Evolutionary conservation across 2,329 filamentous ascomycete species (phyloP), one percentile per base, ranked within the genome.

Genomic region (Hypoxylon sp.): DNA sequence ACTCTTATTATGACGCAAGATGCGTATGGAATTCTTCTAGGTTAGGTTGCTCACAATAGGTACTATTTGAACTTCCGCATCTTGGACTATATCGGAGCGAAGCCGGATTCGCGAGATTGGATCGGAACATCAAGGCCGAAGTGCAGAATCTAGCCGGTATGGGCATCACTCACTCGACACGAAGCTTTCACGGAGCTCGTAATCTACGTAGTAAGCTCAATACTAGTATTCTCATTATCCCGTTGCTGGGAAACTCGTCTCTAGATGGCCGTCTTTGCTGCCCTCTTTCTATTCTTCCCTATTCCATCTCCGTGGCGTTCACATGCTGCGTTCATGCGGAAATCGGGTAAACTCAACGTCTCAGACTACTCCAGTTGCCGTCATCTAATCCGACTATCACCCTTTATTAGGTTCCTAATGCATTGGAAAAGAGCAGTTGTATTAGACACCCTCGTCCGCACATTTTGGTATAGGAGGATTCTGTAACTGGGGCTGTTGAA

Each of bases 1-100:
- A 50, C 23, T 50, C 23, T 50, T n/a, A 49, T n/a, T 10, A 38
- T 43, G 21, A 51, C 34, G 32, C 34, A n/a, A 4, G 13, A 60
- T 34, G 21, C 45, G 13, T 51, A 46, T 19, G 45, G 17, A 11
- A 19, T 23, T 43, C 38, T 32, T 13, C 13, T 28, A n/a, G 56
- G 38, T 38, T 28, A n/a, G 56, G 38, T 38, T 41, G 7, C 13
- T n/a, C 28, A 10, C 34, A 10, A n/a, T 43, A 17, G 17, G 17
- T 9, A 43, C 2, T 23, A 23, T n/a, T 56, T 56, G 28, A 30
- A 30, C 2, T 30, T 30, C 34, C 13, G 38, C 38, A n/a, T 19
- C 19, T 17, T 9, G 7, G 36, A 17, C 5, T 1, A 41, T 9
- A n/a, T 41, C 36, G 36, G 34, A 38, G 14, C 34, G 5, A 38